Conservation (phyloP, 1,284 basidiomycete genomes). For the Fomitopsis betulina region DNA sequence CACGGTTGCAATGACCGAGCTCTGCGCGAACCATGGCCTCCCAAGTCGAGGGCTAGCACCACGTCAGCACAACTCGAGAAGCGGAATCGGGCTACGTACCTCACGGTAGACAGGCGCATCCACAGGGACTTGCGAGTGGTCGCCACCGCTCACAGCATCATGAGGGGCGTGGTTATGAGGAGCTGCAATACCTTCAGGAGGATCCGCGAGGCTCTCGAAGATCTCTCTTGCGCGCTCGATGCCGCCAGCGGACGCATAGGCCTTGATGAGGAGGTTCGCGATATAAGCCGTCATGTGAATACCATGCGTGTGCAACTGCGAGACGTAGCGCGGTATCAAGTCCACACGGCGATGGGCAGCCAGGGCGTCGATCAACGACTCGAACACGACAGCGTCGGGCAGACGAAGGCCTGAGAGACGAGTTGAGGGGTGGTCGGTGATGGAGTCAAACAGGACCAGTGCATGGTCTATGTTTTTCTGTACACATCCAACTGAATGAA, state of each 20-base stretch:
- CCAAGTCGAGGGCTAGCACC: slow-evolving; percentile 70
- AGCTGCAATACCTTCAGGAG: slow-evolving; percentile 83
- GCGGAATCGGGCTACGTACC: slow-evolving; percentile 42
- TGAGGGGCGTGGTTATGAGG: slow-evolving; percentile 83
- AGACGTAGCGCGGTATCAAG: slow-evolving; percentile 69
- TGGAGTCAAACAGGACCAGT: slow-evolving; percentile 75
- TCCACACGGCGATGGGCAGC: slow-evolving; percentile 79
- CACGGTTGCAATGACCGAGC: slow-evolving; percentile 71
- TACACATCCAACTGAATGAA: slow-evolving; percentile 87
- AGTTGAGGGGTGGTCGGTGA: slow-evolving; percentile 49
- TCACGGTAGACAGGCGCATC: slow-evolving; percentile 82
- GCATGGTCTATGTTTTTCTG: slow-evolving; percentile 78
- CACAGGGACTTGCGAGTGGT: slow-evolving; percentile 12
- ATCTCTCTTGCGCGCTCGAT: slow-evolving; percentile 69
- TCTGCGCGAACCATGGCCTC: slow-evolving; percentile 96
- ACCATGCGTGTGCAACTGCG: slow-evolving; percentile 57
- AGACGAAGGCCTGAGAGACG: slow-evolving; percentile 28
- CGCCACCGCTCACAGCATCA: slow-evolving; percentile 30
- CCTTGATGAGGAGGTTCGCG: slow-evolving; percentile 89
- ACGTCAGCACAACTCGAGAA: neutral
- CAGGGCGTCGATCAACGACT: slow-evolving; percentile 87
- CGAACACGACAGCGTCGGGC: slow-evolving; percentile 87
- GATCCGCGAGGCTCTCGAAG: slow-evolving; percentile 89
- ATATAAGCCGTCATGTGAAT: slow-evolving; percentile 96
- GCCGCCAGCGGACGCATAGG: slow-evolving; percentile 72